phyloP scores from a whole-genome alignment of 257 asterid genomes.

The Plectranthus barbatus region DNA sequence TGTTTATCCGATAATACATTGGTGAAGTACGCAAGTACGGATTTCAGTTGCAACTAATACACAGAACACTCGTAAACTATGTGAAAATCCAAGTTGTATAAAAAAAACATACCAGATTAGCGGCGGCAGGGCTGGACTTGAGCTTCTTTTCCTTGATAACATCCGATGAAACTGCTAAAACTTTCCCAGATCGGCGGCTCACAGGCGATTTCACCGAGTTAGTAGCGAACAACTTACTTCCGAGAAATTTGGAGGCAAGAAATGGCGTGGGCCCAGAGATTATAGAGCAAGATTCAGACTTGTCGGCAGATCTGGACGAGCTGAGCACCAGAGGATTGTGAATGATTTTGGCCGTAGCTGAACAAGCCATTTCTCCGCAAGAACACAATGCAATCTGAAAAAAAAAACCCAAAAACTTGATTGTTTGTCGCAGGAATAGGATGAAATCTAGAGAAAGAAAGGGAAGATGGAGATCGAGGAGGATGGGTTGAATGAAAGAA shows the following conservation, averaged over 20 bases:
- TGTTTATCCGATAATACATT: neutral
- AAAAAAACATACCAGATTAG: conserved; percentile 45
- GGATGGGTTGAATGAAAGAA: neutral
- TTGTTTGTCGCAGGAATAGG: neutral
- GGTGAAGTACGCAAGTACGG: neutral
- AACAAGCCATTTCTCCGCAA: conserved; percentile 44
- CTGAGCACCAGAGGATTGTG: conserved; percentile 42
- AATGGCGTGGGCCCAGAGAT: conserved; percentile 27
- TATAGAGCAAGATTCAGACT: conserved; percentile 29
- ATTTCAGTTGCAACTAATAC: neutral
- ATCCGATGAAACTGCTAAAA: conserved; percentile 62
- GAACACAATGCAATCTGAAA: neutral
- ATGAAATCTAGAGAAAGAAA: neutral
- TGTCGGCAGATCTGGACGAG: conserved; percentile 59
- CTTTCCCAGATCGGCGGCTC: conserved; percentile 41
- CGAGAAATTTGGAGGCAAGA: conserved; percentile 32
- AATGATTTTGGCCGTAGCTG: conserved; percentile 46
- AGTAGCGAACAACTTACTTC: conserved; percentile 23
- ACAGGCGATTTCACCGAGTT: conserved; percentile 13
- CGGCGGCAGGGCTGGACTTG: conserved; percentile 31
- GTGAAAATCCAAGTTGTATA: neutral
- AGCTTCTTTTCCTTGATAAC: conserved; percentile 66
- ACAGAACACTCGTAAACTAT: neutral
- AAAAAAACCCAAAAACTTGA: neutral
- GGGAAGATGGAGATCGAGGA: neutral